These are phyloP conservation scores for Calendula officinalis DNA, from an alignment of 129 eudicot genomes.

Conservation along the genomic window DNA sequence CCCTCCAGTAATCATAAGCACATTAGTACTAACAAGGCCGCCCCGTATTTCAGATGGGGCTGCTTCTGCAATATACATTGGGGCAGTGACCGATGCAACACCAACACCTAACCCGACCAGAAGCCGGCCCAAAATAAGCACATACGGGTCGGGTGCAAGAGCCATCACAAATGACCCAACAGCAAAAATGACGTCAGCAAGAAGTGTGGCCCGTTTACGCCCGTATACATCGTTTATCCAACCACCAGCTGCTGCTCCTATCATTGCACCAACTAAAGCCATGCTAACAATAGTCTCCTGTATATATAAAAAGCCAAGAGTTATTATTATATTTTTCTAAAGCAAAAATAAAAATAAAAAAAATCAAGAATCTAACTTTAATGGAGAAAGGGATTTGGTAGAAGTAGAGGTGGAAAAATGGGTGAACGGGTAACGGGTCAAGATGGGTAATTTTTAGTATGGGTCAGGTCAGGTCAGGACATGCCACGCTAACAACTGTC, in stretches of 20 bases:
- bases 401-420: neutral
- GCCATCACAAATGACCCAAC: constrained; percentile 86
- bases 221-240: constrained; percentile 88
- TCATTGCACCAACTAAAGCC: constrained; percentile 97
- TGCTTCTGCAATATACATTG: constrained; percentile 96
- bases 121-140: constrained; percentile 82
- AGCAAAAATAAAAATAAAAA: neutral
- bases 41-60: constrained; percentile 95
- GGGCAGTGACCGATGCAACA: constrained; percentile 94
- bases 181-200: constrained; percentile 79
- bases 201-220: constrained; percentile 85
- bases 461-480: neutral
- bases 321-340: no score
- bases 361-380: neutral
- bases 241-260: constrained; percentile 89
- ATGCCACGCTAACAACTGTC: no score
- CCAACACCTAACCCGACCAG: constrained; percentile 94
- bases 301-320: neutral
- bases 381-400: neutral
- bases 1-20: constrained; percentile 96
- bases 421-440: neutral
- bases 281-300: constrained; percentile 98
- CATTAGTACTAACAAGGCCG: constrained; percentile 93
- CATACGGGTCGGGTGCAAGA: constrained; percentile 79
- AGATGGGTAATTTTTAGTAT: neutral